A percentile compares a stretch with the other conserved stretches of the same genome.
Evolutionary conservation across 257 asterid species (phyloP).

Genomic region (Solanum etuberosum): DNA sequence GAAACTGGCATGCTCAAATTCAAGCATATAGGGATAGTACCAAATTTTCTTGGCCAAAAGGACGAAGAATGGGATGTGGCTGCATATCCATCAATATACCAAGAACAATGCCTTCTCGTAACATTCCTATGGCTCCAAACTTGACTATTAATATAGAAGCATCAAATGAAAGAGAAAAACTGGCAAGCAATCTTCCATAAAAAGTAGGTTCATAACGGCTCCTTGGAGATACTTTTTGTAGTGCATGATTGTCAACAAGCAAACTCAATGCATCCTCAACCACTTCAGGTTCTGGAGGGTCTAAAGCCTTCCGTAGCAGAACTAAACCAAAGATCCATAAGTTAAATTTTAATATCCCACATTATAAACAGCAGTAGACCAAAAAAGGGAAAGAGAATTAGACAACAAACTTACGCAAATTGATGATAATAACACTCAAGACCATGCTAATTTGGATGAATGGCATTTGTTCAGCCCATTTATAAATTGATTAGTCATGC

Average conservation of each 20-base stretch:
- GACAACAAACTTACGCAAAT: neutral
- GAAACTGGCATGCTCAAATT: neutral
- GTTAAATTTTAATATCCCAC: conserved; percentile 3
- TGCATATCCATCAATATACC: conserved; percentile 81
- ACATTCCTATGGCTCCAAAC: conserved; percentile 70
- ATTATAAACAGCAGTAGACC: neutral
- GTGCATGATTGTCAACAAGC: conserved; percentile 53
- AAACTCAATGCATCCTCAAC: conserved; percentile 72
- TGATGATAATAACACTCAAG: neutral
- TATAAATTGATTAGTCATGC: neutral
- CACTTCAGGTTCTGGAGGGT: conserved; percentile 64
- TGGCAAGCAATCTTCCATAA: conserved; percentile 70
- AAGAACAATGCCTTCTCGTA: conserved; percentile 91
- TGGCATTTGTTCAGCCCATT: neutral
- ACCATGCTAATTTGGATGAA: neutral
- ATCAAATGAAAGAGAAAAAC: conserved; percentile 79
- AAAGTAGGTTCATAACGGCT: conserved; percentile 72
- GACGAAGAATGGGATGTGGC: conserved; percentile 79
- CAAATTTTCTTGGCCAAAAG: conserved; percentile 69
- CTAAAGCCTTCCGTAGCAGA: conserved; percentile 84
- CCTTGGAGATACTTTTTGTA: conserved; percentile 53
- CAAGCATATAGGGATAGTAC: conserved; percentile 21
- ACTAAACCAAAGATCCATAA: conserved; percentile 27
- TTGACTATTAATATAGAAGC: conserved; percentile 78
- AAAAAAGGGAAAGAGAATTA: neutral